phyloP scores from a whole-genome alignment of 495 filamentous ascomycete genomes.

The Parachaetomium inaequale region DNA sequence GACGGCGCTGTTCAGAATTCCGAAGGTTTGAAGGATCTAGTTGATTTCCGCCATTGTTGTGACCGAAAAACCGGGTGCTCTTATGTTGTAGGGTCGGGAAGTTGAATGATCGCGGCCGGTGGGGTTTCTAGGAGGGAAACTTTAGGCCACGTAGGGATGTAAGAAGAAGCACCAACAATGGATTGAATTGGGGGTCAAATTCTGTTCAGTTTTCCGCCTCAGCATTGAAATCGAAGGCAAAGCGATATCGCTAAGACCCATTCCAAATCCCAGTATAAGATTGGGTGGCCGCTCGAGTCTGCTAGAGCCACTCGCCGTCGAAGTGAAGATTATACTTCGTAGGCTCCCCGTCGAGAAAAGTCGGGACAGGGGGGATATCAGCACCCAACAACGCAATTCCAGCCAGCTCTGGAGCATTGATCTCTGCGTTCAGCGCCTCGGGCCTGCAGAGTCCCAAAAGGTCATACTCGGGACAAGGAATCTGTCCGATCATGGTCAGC shows the following conservation, averaged over 20 bases:
- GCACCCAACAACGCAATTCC: slow-evolving; percentile 7
- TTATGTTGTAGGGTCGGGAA: neutral
- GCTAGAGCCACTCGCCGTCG: slow-evolving; percentile 1
- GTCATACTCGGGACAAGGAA: slow-evolving; percentile 14
- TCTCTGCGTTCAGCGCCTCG: slow-evolving; percentile 8
- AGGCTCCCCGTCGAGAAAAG: neutral
- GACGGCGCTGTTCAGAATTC: no score
- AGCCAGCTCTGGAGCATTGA: slow-evolving; percentile 9
- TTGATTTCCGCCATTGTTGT: slow-evolving; percentile 10
- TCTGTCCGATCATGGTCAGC: neutral
- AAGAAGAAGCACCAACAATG: neutral
- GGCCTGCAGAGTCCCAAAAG: neutral
- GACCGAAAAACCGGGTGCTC: neutral
- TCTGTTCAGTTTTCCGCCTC: no score
- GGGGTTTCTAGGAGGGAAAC: neutral
- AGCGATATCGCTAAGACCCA: no score
- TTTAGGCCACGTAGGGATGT: neutral
- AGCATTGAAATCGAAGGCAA: no score
- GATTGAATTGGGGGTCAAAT: neutral
- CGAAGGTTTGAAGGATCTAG: slow-evolving; percentile 11
- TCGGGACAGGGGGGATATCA: neutral
- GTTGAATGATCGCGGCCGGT: neutral
- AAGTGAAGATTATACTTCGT: slow-evolving; percentile 2
- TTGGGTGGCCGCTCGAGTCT: no score
- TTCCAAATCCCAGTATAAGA: no score